A percentile compares a stretch with the other conserved stretches of the same genome.
Evolutionary conservation across 805 yeast genomes (phyloP).

Genomic region (Diddensiella santjacobensis): DNA sequence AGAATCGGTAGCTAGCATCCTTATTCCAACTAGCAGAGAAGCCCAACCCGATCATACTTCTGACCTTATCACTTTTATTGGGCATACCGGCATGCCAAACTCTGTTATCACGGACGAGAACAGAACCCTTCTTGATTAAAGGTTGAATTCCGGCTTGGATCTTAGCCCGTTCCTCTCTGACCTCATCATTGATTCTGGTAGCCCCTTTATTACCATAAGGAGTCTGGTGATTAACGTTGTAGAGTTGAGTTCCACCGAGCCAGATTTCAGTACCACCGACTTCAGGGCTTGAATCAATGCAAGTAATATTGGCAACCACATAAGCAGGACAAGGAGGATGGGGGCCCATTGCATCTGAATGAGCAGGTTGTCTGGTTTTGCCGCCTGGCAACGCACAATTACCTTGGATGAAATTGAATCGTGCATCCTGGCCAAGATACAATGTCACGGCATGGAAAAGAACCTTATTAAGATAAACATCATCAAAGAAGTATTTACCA

Average conservation of each 20-base stretch:
- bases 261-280: conserved; percentile 22
- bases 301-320: conserved; percentile 19
- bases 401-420: conserved; percentile 13
- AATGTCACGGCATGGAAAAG: conserved; percentile 14
- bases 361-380: conserved; percentile 18
- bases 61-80: conserved; percentile 13
- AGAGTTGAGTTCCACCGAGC: conserved; percentile 22
- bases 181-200: conserved; percentile 8
- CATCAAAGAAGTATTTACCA: conserved; percentile 10
- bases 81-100: conserved; percentile 24
- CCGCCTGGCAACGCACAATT: conserved; percentile 11
- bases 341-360: conserved; percentile 11
- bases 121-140: conserved; percentile 16
- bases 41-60: conserved; percentile 19
- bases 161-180: conserved; percentile 13
- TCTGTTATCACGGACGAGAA: conserved; percentile 17
- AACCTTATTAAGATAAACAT: conserved; percentile 15
- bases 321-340: conserved; percentile 9
- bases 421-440: conserved; percentile 19
- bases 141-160: conserved; percentile 18
- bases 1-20: conserved; percentile 5
- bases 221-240: conserved; percentile 9
- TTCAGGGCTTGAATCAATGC: conserved; percentile 13
- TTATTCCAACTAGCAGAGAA: conserved; percentile 9
- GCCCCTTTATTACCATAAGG: conserved; percentile 7